Evolutionary conservation across 805 yeast genomes (phyloP).

Genomic region (Metschnikowia baotianmanensis): DNA sequence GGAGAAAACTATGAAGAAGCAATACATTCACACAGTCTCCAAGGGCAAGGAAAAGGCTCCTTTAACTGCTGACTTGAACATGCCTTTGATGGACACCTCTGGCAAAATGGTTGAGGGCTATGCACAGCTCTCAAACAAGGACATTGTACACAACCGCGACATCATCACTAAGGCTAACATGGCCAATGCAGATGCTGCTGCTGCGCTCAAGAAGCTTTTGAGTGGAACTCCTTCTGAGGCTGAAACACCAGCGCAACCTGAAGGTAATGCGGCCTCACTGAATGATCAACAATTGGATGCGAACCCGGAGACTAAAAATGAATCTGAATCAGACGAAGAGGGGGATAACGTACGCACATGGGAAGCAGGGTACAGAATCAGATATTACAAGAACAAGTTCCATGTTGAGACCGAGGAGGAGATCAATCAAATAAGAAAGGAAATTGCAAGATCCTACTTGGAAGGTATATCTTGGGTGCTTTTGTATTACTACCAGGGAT

Average conservation of each 20-base stretch:
- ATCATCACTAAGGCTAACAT: slow-evolving; percentile 66
- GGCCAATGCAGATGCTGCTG: slow-evolving; percentile 70
- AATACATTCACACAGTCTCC: slow-evolving; percentile 51
- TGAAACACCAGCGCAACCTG: slow-evolving; percentile 26
- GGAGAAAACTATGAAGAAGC: slow-evolving; percentile 43
- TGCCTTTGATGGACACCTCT: slow-evolving; percentile 74
- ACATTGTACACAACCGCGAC: slow-evolving; percentile 62
- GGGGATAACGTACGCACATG: slow-evolving; percentile 54
- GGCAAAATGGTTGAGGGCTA: slow-evolving; percentile 69
- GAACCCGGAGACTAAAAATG: slow-evolving; percentile 24
- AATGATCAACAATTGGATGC: slow-evolving; percentile 16
- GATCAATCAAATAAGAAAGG: slow-evolving; percentile 50
- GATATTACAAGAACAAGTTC: slow-evolving; percentile 81
- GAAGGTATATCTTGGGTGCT: slow-evolving; percentile 98
- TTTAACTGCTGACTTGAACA: slow-evolving; percentile 58
- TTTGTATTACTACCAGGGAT: slow-evolving; percentile 92
- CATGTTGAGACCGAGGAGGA: slow-evolving; percentile 53
- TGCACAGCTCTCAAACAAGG: slow-evolving; percentile 64
- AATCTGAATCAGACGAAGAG: slow-evolving; percentile 29
- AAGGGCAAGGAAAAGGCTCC: slow-evolving; percentile 80
- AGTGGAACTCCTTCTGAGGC: slow-evolving; percentile 24
- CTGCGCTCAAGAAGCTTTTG: slow-evolving; percentile 44
- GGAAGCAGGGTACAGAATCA: slow-evolving; percentile 82
- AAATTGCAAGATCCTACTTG: slow-evolving; percentile 69
- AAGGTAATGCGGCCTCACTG: slow-evolving; percentile 27